phyloP scores from a whole-genome alignment of 1,284 basidiomycete genomes.

The Tilletia indica region DNA sequence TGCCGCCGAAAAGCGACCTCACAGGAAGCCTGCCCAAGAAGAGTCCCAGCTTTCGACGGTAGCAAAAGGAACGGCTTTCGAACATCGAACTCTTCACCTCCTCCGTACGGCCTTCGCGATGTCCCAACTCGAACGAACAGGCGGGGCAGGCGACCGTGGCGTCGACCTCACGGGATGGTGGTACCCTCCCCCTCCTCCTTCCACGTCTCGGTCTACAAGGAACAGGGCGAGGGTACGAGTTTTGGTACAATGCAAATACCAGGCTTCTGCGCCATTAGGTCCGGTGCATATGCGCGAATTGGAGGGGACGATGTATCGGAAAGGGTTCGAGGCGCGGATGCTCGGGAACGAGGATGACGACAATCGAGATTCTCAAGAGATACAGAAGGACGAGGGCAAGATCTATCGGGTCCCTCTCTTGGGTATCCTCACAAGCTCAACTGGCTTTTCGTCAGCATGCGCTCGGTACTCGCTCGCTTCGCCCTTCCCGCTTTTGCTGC shows the following conservation, averaged over 20 bases:
- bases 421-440: slow-evolving; percentile 4
- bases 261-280: not conserved
- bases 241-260: slow-evolving; percentile 11
- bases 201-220: not conserved
- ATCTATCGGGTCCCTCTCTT: slow-evolving; percentile 6
- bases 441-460: slow-evolving; percentile 1
- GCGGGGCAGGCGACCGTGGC: slow-evolving; percentile 12
- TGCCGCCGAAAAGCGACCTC: too few species aligned
- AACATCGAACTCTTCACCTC: not conserved
- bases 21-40: not conserved
- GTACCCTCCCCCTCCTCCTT: not conserved
- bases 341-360: not conserved
- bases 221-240: not conserved
- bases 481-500: slow-evolving; percentile 13
- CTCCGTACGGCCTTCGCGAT: not conserved
- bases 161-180: slow-evolving; percentile 18
- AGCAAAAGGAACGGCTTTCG: slow-evolving; percentile 14
- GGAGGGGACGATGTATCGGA: not conserved
- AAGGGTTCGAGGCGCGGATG: not conserved
- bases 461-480: not conserved
- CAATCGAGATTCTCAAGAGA: not conserved
- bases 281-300: not conserved
- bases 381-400: not conserved
- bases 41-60: not conserved
- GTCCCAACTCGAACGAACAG: not conserved